phyloP scores from a whole-genome alignment of 441 rosid species.

The Dalechampia spathulata region DNA sequence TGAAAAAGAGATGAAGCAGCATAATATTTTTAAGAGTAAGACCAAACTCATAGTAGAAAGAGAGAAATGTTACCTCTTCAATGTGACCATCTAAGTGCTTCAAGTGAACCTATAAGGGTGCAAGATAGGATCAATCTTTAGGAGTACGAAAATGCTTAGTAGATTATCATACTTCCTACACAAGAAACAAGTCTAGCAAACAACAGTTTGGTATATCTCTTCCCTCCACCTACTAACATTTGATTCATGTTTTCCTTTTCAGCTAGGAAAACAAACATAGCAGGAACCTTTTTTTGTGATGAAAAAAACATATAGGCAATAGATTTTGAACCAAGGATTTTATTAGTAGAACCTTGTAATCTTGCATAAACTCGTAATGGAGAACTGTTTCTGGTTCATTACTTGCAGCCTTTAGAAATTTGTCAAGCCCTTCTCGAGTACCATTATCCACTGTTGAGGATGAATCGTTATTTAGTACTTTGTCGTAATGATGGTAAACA shows the following conservation, averaged over 20 bases:
- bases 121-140: slow-evolving; percentile 11
- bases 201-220: background rate
- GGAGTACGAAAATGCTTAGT: background rate
- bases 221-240: background rate
- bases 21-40: slow-evolving; percentile 17
- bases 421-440: slow-evolving; percentile 90
- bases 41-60: slow-evolving; percentile 12
- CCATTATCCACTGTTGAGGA: slow-evolving; percentile 90
- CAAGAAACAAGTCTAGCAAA: background rate
- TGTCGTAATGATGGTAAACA: too few species aligned
- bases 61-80: slow-evolving; percentile 60
- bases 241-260: background rate
- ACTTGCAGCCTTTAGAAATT: slow-evolving; percentile 87
- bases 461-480: too few species aligned
- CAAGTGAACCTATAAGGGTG: slow-evolving; percentile 63
- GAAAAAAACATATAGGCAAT: too few species aligned
- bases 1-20: slow-evolving; percentile 30
- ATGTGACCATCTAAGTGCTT: slow-evolving; percentile 95
- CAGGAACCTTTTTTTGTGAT: too few species aligned
- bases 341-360: slow-evolving; percentile 65
- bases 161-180: background rate
- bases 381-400: slow-evolving; percentile 87
- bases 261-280: background rate
- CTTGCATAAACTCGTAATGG: slow-evolving; percentile 98
- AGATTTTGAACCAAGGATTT: slow-evolving; percentile 6